Base-by-base conservation (phyloP, 2,329 filamentous ascomycete species). In the Fusarium cyanostomum region DNA sequence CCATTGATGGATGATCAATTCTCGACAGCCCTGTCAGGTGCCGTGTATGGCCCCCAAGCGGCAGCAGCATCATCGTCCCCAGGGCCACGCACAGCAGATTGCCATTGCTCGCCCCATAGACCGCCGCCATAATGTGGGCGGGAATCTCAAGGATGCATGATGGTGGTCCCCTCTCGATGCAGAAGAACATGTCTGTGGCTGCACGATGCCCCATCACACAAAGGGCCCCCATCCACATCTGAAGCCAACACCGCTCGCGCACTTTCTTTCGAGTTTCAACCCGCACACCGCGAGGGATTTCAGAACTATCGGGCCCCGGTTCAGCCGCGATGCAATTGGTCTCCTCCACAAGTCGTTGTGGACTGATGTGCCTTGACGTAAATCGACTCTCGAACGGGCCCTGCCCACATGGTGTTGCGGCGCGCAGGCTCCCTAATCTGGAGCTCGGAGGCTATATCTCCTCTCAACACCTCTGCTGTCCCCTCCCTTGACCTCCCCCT, bases 331-430 rank as follows among this genome's bases (percentile, higher is more conserved):
- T 68, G 58, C 52, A 45, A 59, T 68, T 70, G 62, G 68, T 56
- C 54, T 67, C 59, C 52, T 52, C 46, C 56, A 55, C 56, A 51
- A 49, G 60, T 43, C 53, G 50, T 56, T 71, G 64, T 71, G 66
- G 68, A 69, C 64, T 67, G 64, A 71, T 64, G 64, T 61, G 50
- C 61, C 64, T 72, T 71, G 70, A 71, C 71, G 66, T 72, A 72
- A 66, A 62, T 68, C 60, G 61, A 60, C 41, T 52, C 56, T 51
- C 45, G 49, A 55, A 33, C 50, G 56, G 49, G 56, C 37, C 50
- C n/a, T 67, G 59, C 59, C 65, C 59, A 69, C 69, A 68, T 64
- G 52, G 55, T 64, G 56, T 67, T 70, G 62, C 62, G 52, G 67
- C 64, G 62, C 62, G 62, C 67, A 67, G 66, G 46, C 64, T 65